A percentile compares a stretch with the other conserved stretches of the same genome.
phyloP scores from a whole-genome alignment of 305 asterid species.

The Fraxinus platypoda region DNA sequence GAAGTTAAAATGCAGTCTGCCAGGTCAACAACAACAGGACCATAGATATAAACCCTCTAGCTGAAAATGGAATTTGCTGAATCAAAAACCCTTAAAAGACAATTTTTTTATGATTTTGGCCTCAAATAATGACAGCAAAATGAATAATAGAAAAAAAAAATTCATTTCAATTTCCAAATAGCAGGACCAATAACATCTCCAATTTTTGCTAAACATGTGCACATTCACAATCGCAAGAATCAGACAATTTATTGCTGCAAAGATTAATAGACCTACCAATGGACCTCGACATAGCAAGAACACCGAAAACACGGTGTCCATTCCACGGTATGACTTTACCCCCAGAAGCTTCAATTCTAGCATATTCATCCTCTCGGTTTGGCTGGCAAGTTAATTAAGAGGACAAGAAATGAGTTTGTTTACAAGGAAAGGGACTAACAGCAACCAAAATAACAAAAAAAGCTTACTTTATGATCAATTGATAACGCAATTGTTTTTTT shows the following conservation, averaged over 20 bases:
- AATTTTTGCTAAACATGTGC: background rate
- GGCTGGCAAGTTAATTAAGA: conserved; percentile 45
- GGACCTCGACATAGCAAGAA: conserved; percentile 90
- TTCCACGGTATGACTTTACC: conserved; percentile 87
- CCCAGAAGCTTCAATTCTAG: conserved; percentile 84
- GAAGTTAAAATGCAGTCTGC: background rate
- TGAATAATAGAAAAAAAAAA: background rate
- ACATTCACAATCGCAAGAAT: conserved; percentile 2
- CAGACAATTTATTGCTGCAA: background rate
- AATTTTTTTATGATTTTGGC: background rate
- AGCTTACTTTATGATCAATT: conserved; percentile 69
- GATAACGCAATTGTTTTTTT: conserved; percentile 74
- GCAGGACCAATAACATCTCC: background rate
- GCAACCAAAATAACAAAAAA: background rate
- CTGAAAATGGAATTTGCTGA: background rate
- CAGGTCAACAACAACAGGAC: background rate
- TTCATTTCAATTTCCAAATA: background rate
- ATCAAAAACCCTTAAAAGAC: background rate
- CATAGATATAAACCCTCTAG: background rate
- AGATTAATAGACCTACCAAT: conserved; percentile 53
- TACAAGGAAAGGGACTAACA: background rate
- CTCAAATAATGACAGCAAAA: background rate
- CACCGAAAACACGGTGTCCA: conserved; percentile 86
- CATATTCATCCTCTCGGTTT: conserved; percentile 75
- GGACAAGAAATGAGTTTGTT: background rate